phyloP scores from a whole-genome alignment of 495 filamentous ascomycete species.

The Copromyces sp. region DNA sequence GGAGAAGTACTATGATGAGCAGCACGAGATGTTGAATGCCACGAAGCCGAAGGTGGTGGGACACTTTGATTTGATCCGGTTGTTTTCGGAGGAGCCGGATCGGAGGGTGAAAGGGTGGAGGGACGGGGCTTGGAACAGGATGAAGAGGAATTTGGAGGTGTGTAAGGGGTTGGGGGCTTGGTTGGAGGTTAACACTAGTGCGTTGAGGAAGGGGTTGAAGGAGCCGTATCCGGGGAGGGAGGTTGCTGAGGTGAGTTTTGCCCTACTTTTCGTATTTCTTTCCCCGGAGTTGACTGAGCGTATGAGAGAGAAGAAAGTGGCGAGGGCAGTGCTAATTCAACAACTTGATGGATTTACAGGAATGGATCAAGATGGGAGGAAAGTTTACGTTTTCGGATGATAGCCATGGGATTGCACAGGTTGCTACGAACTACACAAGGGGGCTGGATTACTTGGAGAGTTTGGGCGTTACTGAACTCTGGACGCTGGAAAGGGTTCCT shows the following conservation, averaged over 20 bases:
- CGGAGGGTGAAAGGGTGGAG: conserved; percentile 41
- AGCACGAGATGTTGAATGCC: conserved; percentile 67
- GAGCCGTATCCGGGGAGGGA: conserved; percentile 80
- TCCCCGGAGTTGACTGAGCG: neutral
- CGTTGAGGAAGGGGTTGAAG: conserved; percentile 75
- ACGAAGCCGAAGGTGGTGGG: conserved; percentile 73
- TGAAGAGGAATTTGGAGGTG: conserved; percentile 62
- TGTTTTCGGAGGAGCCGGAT: conserved; percentile 61
- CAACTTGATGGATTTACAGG: conserved; percentile 1
- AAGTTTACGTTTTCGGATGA: conserved; percentile 84
- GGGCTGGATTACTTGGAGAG: conserved; percentile 46
- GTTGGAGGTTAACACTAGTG: conserved; percentile 80
- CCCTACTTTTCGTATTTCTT: neutral
- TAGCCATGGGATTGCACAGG: conserved; percentile 74
- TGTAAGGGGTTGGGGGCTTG: conserved; percentile 66
- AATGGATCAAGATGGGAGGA: conserved; percentile 51
- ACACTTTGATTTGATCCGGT: conserved; percentile 84
- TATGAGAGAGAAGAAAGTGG: conserved; percentile 13
- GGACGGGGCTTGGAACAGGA: conserved; percentile 57
- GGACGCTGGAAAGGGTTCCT: conserved; percentile 31
- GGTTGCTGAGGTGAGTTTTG: conserved; percentile 59
- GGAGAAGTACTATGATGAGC: conserved; percentile 75
- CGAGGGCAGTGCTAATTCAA: neutral
- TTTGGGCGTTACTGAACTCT: conserved; percentile 39
- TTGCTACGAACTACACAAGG: conserved; percentile 46